Evolutionary conservation across 768 basidiomycete genomes (phyloP).

Genomic region (Xerocomellus intermedius): DNA sequence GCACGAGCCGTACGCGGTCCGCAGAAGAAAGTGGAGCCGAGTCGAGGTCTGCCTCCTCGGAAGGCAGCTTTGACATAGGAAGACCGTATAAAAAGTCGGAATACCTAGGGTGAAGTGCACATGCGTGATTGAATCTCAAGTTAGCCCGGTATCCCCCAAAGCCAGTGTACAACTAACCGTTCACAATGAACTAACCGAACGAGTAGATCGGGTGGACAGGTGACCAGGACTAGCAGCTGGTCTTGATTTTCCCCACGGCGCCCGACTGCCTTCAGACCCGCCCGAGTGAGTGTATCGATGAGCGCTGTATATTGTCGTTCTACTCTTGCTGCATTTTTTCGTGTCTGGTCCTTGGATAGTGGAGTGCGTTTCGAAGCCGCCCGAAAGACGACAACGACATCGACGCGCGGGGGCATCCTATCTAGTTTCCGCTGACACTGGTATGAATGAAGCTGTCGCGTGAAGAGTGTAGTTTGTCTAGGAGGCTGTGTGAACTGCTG

Average conservation of each 20-base stretch:
- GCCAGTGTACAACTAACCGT: conserved; percentile 48
- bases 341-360: conserved; percentile 59
- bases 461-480: neutral
- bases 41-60: conserved; percentile 42
- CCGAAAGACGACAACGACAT: conserved; percentile 73
- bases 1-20: conserved; percentile 77
- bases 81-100: conserved; percentile 77
- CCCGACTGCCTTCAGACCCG: conserved; percentile 70
- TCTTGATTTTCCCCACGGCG: conserved; percentile 74
- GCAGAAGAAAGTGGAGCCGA: conserved; percentile 57
- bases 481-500: neutral
- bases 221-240: conserved; percentile 74
- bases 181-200: conserved; percentile 68
- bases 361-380: conserved; percentile 39
- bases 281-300: conserved; percentile 55
- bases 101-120: conserved; percentile 40
- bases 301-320: conserved; percentile 69
- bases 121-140: neutral
- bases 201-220: conserved; percentile 62
- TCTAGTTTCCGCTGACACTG: neutral
- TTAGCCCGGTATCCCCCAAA: neutral
- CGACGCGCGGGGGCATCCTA: conserved; percentile 55
- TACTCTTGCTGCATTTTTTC: conserved; percentile 61
- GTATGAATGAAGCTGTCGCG: neutral
- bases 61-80: conserved; percentile 50